Percentiles rank a stretch among this genome's conserved stretches.
phyloP scores from a whole-genome alignment of 192 early-diverging fungal species.

The Linderina pennispora region DNA sequence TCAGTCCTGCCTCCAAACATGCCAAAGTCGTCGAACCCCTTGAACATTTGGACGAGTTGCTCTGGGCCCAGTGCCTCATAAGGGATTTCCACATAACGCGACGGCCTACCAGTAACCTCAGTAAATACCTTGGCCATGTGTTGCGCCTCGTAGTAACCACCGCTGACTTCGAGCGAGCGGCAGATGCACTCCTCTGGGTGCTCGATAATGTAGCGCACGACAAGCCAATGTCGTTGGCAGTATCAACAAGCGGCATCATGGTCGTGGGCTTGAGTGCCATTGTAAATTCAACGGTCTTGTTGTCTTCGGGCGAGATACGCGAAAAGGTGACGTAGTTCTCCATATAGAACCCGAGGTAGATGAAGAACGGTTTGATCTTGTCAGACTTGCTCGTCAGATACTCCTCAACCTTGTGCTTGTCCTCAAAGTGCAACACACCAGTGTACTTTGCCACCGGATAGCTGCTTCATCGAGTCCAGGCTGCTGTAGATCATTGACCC shows the following conservation, averaged over 20 bases:
- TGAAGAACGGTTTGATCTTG: constrained; percentile 11
- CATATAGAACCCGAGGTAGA: constrained; percentile 30
- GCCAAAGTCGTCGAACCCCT: constrained; percentile 21
- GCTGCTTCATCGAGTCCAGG: constrained; percentile 16
- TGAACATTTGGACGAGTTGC: constrained; percentile 20
- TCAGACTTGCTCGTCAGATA: constrained; percentile 21
- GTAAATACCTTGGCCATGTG: constrained; percentile 34
- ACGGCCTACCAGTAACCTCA: constrained; percentile 24
- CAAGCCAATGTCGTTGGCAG: constrained; percentile 23
- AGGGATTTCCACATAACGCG: constrained; percentile 23
- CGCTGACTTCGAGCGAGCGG: constrained; percentile 6
- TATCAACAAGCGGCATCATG: constrained; percentile 26
- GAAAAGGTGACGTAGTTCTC: constrained; percentile 22
- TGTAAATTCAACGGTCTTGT: constrained; percentile 24
- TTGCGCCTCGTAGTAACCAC: constrained; percentile 23
- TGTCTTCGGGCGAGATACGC: constrained; percentile 27
- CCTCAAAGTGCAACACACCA: constrained; percentile 23
- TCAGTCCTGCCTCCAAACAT: constrained; percentile 18
- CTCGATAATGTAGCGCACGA: constrained; percentile 26
- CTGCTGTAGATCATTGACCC: constrained; percentile 19
- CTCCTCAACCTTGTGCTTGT: constrained; percentile 26
- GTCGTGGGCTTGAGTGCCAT: constrained; percentile 13
- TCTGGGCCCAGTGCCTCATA: constrained; percentile 1
- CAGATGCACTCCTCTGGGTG: constrained; percentile 22
- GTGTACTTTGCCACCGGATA: constrained; percentile 21